Conservation (phyloP, 164 flowering plant species). For the Vitis labrusca region DNA sequence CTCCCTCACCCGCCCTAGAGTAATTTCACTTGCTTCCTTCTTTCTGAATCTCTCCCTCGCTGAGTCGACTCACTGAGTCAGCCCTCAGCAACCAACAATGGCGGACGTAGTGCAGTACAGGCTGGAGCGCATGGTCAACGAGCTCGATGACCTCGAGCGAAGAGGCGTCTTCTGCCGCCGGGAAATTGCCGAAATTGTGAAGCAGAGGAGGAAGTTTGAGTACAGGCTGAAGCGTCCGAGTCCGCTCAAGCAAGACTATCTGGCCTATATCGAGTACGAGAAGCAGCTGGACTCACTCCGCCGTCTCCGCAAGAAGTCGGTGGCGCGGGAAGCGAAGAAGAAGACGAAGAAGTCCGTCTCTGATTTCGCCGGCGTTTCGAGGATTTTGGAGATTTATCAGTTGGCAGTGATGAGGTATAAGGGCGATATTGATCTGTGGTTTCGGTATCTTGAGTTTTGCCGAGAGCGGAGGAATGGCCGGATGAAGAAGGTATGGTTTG, state of each 20-base stretch:
- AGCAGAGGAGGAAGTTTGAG: conserved; percentile 80
- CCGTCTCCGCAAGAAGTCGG: conserved; percentile 49
- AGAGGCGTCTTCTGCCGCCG: conserved; percentile 40
- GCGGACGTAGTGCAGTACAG: conserved; percentile 89
- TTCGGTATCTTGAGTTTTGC: conserved; percentile 83
- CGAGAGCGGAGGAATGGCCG: conserved; percentile 59
- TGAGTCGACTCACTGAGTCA: background rate
- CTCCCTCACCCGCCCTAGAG: too few species aligned
- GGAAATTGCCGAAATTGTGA: conserved; percentile 71
- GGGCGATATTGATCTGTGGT: conserved; percentile 88
- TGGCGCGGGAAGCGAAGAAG: conserved; percentile 26
- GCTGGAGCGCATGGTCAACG: conserved; percentile 76
- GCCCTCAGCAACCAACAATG: conserved; percentile 36
- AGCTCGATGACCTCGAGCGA: conserved; percentile 78
- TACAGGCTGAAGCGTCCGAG: conserved; percentile 79
- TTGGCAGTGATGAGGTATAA: conserved; percentile 63
- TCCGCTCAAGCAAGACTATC: conserved; percentile 73
- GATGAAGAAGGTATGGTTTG: conserved; percentile 68
- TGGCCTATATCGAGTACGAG: conserved; percentile 86
- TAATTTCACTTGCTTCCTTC: background rate
- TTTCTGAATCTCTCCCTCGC: background rate
- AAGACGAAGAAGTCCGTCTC: conserved; percentile 55
- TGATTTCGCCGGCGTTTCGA: conserved; percentile 57
- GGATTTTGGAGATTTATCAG: conserved; percentile 62
- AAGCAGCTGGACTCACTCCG: conserved; percentile 69